Base-by-base conservation (phyloP, 2,329 filamentous ascomycete genomes). In the Ceratocystis ficicola region DNA sequence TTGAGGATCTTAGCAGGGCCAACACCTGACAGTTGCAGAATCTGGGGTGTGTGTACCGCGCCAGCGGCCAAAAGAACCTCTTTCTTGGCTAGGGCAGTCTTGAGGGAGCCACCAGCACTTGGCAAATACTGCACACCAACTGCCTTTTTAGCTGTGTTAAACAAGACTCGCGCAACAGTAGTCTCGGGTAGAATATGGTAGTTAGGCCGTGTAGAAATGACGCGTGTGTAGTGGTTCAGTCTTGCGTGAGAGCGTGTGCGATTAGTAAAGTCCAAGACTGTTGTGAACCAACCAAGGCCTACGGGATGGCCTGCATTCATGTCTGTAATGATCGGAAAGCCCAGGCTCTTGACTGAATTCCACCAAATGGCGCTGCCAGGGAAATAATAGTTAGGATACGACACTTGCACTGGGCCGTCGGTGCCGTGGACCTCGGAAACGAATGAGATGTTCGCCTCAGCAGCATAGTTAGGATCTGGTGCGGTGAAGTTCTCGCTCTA, bases 71-170 rank as follows among this genome's bases (percentile, higher is more conserved):
- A 65, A 15, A 80, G 72, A 3, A 78, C 75, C 60, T 80, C 78
- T 55, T 74, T 76, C 8, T 62, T 69, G 0, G 68, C 71, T 7
- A 61, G 62, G 1, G 55, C 48, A 15, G 28, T 62, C 50, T 61
- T 62, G 15, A 36, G 17, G 17, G 65, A 44, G 1, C 68, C 68
- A 6, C 69, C 59, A 41, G 63, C 36, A 1, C 63, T 82, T 32
- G 80, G 78, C 22, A 79, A 77, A 69, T 81, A 84, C 69, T 86
- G 82, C 1, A 88, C 79, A 0, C 84, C 85, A 0, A 78, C 75
- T 2, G 85, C 86, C 48, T 75, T 72, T 52, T 78, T 82, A 2
- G 77, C 75, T 3, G 81, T 76, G 4, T 75, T 69, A 62, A 86
- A 82, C 4, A 85, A 66, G 0, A 86, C 77, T 2, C 78, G 78